A percentile compares a stretch with the other conserved stretches of the same genome.
These are phyloP conservation scores for Fusarium citri DNA, from an alignment of 2,329 filamentous ascomycete genomes.

Conservation along the genomic window DNA sequence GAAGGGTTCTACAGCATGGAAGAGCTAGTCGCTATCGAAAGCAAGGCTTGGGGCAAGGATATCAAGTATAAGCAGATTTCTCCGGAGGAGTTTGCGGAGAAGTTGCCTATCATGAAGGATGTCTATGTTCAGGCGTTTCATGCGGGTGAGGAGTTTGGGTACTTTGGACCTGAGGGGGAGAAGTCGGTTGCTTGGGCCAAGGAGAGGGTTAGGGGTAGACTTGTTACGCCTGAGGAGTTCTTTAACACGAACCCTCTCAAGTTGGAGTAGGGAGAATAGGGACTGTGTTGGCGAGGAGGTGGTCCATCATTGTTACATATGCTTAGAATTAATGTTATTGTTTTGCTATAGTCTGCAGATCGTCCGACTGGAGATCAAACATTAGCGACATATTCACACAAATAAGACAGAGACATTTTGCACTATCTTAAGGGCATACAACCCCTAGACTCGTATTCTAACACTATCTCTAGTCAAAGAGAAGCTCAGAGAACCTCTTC, in stretches of 20 bases:
- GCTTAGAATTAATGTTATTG: fast-evolving
- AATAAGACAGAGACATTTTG: fast-evolving
- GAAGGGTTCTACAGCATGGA: conserved; percentile 52
- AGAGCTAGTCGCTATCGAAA: conserved; percentile 55
- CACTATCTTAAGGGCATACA: background rate
- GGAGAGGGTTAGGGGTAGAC: conserved; percentile 33
- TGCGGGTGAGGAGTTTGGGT: conserved; percentile 38
- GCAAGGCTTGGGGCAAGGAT: conserved; percentile 54
- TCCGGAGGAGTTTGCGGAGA: conserved; percentile 32
- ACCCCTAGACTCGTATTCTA: background rate
- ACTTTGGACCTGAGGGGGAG: conserved; percentile 36
- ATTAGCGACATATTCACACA: too few relatives aligned
- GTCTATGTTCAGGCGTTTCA: conserved; percentile 18
- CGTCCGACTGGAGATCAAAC: background rate
- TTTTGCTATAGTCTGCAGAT: background rate
- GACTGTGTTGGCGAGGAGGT: background rate
- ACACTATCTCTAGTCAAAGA: background rate
- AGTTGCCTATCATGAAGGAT: conserved; percentile 21
- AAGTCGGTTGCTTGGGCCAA: conserved; percentile 38
- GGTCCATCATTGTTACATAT: background rate
- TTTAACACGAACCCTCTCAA: conserved; percentile 29
- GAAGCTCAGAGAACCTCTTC: background rate
- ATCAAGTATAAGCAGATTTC: conserved; percentile 41
- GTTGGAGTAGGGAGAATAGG: conserved; percentile 17
- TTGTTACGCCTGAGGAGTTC: conserved; percentile 41